Conservation (phyloP, 768 basidiomycete genomes). For the Auricularia sp. region DNA sequence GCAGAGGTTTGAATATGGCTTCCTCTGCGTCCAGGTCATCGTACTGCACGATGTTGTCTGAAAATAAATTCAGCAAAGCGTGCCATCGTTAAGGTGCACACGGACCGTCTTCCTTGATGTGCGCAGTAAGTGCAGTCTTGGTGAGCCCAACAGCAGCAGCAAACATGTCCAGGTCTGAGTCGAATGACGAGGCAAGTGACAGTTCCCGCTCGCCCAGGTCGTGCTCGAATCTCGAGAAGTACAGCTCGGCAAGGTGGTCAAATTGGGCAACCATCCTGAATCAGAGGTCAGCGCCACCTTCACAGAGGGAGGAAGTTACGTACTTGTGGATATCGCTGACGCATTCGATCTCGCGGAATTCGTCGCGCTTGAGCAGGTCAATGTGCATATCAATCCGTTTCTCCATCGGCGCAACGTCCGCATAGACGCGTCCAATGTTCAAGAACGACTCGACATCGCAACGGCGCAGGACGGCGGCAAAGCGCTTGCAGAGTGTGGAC, state of each 20-base stretch:
- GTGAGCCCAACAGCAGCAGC: constrained; percentile 84
- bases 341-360: constrained; percentile 90
- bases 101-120: constrained; percentile 70
- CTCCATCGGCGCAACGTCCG: constrained; percentile 82
- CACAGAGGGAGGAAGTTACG: constrained; percentile 16
- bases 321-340: constrained; percentile 83
- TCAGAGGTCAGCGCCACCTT: constrained; percentile 1
- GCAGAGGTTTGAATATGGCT: constrained; percentile 75
- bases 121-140: constrained; percentile 70
- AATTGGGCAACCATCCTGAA: constrained; percentile 86
- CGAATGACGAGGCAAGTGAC: constrained; percentile 70
- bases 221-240: constrained; percentile 72
- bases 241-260: constrained; percentile 82
- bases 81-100: neutral
- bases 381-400: constrained; percentile 89
- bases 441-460: constrained; percentile 83
- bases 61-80: neutral
- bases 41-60: constrained; percentile 66
- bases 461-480: constrained; percentile 70
- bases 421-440: constrained; percentile 69
- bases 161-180: constrained; percentile 90
- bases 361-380: constrained; percentile 72
- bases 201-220: constrained; percentile 88
- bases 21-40: constrained; percentile 64
- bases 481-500: constrained; percentile 79